Base-by-base conservation (phyloP, 2,329 filamentous ascomycete species). In the Colletotrichum theobromicola region DNA sequence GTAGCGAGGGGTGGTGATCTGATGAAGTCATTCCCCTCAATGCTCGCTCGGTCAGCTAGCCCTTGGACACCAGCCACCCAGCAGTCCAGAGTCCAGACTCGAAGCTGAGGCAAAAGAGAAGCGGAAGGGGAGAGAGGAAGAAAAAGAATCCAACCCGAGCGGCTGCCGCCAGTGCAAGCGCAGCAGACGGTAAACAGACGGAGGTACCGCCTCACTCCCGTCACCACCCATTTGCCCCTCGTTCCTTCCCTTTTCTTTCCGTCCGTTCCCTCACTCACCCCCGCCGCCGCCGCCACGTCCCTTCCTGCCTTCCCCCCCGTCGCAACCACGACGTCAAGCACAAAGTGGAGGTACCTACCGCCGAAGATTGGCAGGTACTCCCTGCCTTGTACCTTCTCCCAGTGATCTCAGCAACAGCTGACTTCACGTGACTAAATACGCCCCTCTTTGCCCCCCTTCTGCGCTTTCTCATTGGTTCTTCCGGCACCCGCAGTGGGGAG, bases 371-470 rank as follows among this genome's bases (percentile, higher is more conserved):
- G 34, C 60, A 60, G 70, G 42, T 72, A 74, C 67, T 12, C 57
- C 61, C 64, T 28, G 26, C 15, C 69, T 35, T 53, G 72, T 75
- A 72, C 63, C 58, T 75, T 46, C 55, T 28, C 53, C 57, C 70
- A 74, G 63, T 72, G 58, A 74, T 65, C 69, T 74, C 70, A 74
- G 69, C 73, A 74, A 74, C 58, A 70, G 70, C 64, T 70, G 57
- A 74, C 13, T 70, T 65, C 73, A 75, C 73, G 73, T 75, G 70
- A 75, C 70, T 65, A 21, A 57, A 53, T n/a, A 16, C 35, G 60
- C 55, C 55, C 61, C 60, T 24, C 55, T n/a, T 18, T 18, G 35
- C 63, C 73, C 73, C 63, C 60, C 42, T 58, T 60, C 42, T n/a
- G 21, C 24, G 28, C 10, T n/a, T 1, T 64, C n/a, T 35, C 0